phyloP scores from a whole-genome alignment of 345 rosid genomes.

The Toxicodendron radicans region DNA sequence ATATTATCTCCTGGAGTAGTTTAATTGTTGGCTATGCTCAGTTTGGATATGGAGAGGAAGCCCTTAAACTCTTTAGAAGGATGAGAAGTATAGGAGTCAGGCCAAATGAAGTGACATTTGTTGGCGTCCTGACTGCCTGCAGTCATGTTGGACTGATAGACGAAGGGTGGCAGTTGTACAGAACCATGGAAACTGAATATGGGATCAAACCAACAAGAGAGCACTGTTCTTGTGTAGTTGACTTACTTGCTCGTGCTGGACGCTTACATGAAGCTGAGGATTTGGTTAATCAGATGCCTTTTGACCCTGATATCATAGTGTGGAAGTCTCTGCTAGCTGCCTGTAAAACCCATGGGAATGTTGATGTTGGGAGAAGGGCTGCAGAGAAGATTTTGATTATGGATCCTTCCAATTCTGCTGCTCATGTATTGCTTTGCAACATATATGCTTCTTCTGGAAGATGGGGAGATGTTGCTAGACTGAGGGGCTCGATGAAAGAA shows the following conservation, averaged over 20 bases:
- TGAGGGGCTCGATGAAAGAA: slow-evolving; percentile 59
- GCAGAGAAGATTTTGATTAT: slow-evolving; percentile 61
- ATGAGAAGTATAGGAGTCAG: slow-evolving; percentile 50
- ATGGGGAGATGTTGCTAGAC: slow-evolving; percentile 61
- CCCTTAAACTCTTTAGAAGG: slow-evolving; percentile 51
- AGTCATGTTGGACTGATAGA: slow-evolving; percentile 71
- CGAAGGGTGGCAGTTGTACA: slow-evolving; percentile 63
- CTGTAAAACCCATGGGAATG: slow-evolving; percentile 62
- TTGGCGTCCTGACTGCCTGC: slow-evolving; percentile 71
- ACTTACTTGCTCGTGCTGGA: slow-evolving; percentile 81
- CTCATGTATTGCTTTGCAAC: slow-evolving; percentile 62
- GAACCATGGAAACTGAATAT: slow-evolving; percentile 48
- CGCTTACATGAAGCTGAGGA: slow-evolving; percentile 57
- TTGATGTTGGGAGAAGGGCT: slow-evolving; percentile 57
- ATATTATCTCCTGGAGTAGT: slow-evolving; percentile 77
- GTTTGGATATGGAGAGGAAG: slow-evolving; percentile 68
- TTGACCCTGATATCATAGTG: slow-evolving; percentile 56
- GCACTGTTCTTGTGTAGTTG: slow-evolving; percentile 72
- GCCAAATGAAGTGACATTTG: slow-evolving; percentile 61
- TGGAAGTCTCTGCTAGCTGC: slow-evolving; percentile 78
- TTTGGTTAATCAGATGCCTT: slow-evolving; percentile 51
- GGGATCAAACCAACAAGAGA: slow-evolving; percentile 53
- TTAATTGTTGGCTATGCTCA: slow-evolving; percentile 77
- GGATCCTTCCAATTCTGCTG: slow-evolving; percentile 63
- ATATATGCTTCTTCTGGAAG: slow-evolving; percentile 54